These are phyloP conservation scores for Aspergillus melleus DNA, from an alignment of 2,329 filamentous ascomycete genomes.

Conservation along the genomic window DNA sequence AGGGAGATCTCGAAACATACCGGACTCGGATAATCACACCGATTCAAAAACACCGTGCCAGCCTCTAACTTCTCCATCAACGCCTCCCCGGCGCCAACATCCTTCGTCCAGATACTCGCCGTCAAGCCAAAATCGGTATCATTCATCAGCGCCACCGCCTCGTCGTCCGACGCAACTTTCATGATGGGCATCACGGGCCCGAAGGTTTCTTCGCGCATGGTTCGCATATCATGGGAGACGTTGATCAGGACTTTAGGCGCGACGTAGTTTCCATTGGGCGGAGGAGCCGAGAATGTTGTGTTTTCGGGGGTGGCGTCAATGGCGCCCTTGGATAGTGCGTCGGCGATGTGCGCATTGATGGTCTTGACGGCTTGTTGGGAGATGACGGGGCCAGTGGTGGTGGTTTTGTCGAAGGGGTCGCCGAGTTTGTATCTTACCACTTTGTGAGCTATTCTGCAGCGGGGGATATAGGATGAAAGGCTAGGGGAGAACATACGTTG, in stretches of 20 bases:
- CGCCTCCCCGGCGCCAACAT: conserved; percentile 69
- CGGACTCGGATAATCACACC: conserved; percentile 84
- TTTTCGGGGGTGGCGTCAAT: conserved; percentile 77
- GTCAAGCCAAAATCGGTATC: conserved; percentile 90
- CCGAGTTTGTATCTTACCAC: conserved; percentile 49
- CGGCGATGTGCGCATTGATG: conserved; percentile 75
- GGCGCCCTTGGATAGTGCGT: conserved; percentile 79
- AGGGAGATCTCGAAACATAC: conserved; percentile 55
- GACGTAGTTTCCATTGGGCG: conserved; percentile 77
- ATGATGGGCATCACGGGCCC: conserved; percentile 86
- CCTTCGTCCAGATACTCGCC: conserved; percentile 91
- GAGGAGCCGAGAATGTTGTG: conserved; percentile 67
- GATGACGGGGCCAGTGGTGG: conserved; percentile 81
- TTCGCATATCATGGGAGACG: conserved; percentile 76
- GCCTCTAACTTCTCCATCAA: conserved; percentile 79
- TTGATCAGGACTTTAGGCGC: conserved; percentile 75
- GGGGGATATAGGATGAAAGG: too few species aligned
- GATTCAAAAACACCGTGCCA: conserved; percentile 90
- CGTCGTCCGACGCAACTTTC: conserved; percentile 75
- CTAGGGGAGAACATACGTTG: conserved; percentile 44
- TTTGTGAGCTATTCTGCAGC: neutral
- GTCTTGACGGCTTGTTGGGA: conserved; percentile 72
- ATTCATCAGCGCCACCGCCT: conserved; percentile 83
- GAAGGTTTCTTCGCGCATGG: conserved; percentile 93
- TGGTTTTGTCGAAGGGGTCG: conserved; percentile 71